Evolutionary conservation across 306 rosid species (phyloP), one percentile per base, ranked within the genome.

Genomic region (Purshia tridentata): DNA sequence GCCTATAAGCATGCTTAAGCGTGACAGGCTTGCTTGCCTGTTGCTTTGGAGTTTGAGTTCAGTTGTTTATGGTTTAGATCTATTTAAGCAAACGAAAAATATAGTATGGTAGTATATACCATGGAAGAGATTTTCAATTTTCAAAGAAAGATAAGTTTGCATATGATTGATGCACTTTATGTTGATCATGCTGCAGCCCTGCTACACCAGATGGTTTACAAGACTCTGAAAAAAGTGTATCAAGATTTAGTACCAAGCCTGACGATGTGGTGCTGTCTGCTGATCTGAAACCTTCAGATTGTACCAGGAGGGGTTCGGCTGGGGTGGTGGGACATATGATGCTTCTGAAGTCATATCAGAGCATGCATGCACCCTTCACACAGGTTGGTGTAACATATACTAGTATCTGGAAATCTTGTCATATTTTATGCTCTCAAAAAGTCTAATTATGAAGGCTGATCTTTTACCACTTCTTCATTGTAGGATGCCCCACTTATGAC

Each of bases 401-500:
- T 29, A 56, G 75, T 42, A 76, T 81, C 60, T 67, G 7, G 20
- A 72, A 71, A 72, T 79, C 56, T 20, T 57, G 45, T 74, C 74
- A 52, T 9, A 35, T 37, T 56, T 56, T 67, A 45, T 73, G 71
- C 70, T 73, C 76, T 57, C 59, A 39, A 58, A 74, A 72, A 41
- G 50, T 19, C 72, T 68, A 64, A 71, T 52, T 74, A 59, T 70
- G 62, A 66, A 67, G 52, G 51, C 66, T 46, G 72, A 77, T 5
- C 14, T 22, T 51, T 57, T 81, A 47, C 68, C 66, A 65, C 52
- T 52, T 78, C 54, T 60, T 84, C 67, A 57, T 66, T 65, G 59
- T 81, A 94, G 98, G 92, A 88, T 59, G 54, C 92, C 80, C 98
- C 98, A 60, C 94, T 94, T 42, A 88, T 91, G 98, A 94, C 98